A percentile compares a stretch with the other conserved stretches of the same genome.
Evolutionary conservation across 208 protist species (phyloP).

Genomic region (Sergeia podlipaevii): DNA sequence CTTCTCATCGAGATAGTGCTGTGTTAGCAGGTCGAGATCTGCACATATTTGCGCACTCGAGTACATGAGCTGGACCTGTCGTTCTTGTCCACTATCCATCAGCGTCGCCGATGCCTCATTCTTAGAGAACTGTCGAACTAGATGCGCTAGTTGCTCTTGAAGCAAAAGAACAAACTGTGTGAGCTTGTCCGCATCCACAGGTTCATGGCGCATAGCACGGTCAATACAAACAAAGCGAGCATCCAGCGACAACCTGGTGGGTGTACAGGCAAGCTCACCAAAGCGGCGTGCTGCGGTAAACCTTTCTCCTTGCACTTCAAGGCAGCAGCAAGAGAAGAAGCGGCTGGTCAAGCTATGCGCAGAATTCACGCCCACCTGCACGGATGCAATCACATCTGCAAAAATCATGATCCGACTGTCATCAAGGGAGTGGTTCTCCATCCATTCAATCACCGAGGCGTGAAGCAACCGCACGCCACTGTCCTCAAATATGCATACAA

Average conservation of each 20-base stretch:
- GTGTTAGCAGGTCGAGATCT: conserved; percentile 40
- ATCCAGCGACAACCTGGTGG: conserved; percentile 28
- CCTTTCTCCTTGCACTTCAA: conserved; percentile 18
- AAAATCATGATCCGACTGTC: conserved; percentile 54
- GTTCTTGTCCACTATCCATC: conserved; percentile 17
- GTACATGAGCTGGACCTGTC: conserved; percentile 4
- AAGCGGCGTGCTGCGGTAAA: conserved; percentile 51
- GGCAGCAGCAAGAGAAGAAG: conserved; percentile 57
- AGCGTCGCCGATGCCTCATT: too few relatives aligned
- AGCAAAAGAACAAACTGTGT: conserved; percentile 65
- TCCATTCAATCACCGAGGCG: conserved; percentile 51
- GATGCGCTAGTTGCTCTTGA: conserved; percentile 55
- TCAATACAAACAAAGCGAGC: conserved; percentile 44
- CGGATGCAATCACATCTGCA: conserved; percentile 44
- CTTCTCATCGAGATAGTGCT: conserved; percentile 48
- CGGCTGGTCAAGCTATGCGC: conserved; percentile 43
- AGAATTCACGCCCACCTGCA: conserved; percentile 30
- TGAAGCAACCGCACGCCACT: conserved; percentile 27
- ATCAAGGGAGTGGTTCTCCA: conserved; percentile 56
- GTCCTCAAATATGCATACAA: conserved; percentile 15
- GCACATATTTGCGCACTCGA: not conserved
- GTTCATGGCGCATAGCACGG: conserved; percentile 31
- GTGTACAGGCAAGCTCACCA: conserved; percentile 47
- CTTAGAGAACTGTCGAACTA: too few relatives aligned
- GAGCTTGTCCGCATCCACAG: conserved; percentile 32